Evolutionary conservation across 148 eudicot genomes (phyloP).

Genomic region (Heliosperma pusillum): DNA sequence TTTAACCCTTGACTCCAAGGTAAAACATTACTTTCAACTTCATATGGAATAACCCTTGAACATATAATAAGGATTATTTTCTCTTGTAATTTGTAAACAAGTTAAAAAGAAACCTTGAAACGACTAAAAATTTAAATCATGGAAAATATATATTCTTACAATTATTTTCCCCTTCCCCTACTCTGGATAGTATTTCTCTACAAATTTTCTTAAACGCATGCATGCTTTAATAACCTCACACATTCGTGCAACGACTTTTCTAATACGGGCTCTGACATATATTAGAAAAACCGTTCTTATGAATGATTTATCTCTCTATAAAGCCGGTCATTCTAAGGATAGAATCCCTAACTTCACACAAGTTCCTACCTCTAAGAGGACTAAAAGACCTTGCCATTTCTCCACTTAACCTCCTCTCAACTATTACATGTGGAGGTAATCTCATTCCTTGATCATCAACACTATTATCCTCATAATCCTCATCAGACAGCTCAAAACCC

Average conservation of each 20-base stretch:
- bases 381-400: slow-evolving; percentile 44
- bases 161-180: not conserved
- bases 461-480: slow-evolving; percentile 16
- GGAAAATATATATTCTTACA: not conserved
- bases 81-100: not conserved
- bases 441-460: slow-evolving; percentile 15
- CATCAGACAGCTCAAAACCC: slow-evolving; percentile 12
- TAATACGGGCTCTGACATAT: not conserved
- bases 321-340: slow-evolving; percentile 48
- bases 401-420: slow-evolving; percentile 32
- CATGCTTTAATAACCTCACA: no score
- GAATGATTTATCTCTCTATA: slow-evolving; percentile 30
- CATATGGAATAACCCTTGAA: not conserved
- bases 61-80: no score
- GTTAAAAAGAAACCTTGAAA: not conserved
- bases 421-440: slow-evolving; percentile 44
- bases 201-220: not conserved
- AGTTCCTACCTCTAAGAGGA: slow-evolving; percentile 39
- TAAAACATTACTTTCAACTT: not conserved
- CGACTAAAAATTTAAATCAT: not conserved
- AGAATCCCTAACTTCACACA: slow-evolving; percentile 39
- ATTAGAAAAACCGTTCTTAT: not conserved
- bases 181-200: not conserved
- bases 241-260: no score
- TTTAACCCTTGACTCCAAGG: no score